Conservation (phyloP, 2,329 filamentous ascomycete species). For the Gnomoniopsis smithogilvyi region DNA sequence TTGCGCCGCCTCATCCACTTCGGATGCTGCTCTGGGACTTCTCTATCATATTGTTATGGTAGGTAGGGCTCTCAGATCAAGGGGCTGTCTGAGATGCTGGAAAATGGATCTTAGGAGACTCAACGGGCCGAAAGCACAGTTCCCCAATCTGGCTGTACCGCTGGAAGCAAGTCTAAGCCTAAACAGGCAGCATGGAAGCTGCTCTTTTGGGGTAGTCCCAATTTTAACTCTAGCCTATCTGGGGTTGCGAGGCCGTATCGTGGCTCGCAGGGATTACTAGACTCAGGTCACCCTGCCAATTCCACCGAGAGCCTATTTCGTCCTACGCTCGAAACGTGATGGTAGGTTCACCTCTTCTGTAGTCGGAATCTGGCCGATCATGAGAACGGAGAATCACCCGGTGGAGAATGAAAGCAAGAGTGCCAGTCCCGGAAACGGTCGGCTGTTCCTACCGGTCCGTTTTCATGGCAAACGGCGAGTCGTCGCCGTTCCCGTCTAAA, state of each 20-base stretch:
- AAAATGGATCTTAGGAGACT: neutral
- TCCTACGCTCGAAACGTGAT: slow-evolving; percentile 2
- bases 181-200: neutral
- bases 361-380: neutral
- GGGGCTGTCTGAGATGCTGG: slow-evolving; percentile 11
- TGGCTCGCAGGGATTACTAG: slow-evolving; percentile 5
- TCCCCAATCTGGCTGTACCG: slow-evolving; percentile 16
- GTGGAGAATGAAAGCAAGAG: neutral
- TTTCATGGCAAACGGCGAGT: neutral
- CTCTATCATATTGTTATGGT: neutral
- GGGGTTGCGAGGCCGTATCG: slow-evolving; percentile 4
- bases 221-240: neutral
- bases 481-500: slow-evolving; percentile 1
- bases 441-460: neutral
- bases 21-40: slow-evolving; percentile 1
- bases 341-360: neutral
- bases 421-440: neutral
- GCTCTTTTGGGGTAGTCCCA: neutral
- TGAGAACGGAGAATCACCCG: neutral
- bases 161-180: neutral
- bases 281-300: slow-evolving; percentile 5
- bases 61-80: slow-evolving; percentile 1
- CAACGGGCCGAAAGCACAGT: slow-evolving; percentile 6
- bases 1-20: slow-evolving; percentile 4
- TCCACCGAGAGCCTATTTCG: slow-evolving; percentile 1